phyloP scores from a whole-genome alignment of 768 basidiomycete species.

The Phallus indusiatus region DNA sequence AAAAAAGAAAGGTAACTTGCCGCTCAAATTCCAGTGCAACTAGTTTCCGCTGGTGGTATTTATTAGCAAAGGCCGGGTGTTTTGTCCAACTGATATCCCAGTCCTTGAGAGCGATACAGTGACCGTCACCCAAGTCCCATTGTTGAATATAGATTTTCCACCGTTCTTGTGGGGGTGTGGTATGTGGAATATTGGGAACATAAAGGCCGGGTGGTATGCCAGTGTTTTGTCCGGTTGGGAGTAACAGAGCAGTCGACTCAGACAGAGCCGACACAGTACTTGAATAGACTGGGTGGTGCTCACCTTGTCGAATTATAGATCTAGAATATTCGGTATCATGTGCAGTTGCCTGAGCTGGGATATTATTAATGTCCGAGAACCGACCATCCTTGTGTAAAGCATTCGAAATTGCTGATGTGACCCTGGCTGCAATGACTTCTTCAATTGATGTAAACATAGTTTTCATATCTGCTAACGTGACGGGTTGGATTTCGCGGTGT shows the following conservation, averaged over 20 bases:
- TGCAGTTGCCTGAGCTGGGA: neutral
- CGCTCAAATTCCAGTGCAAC: constrained; percentile 2
- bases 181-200: neutral
- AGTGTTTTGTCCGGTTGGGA: neutral
- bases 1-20: neutral
- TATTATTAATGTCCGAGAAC: neutral
- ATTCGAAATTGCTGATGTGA: neutral
- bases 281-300: neutral
- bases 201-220: neutral
- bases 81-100: constrained; percentile 1
- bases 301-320: neutral
- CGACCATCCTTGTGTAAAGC: neutral
- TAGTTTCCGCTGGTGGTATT: constrained; percentile 1
- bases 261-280: neutral
- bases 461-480: neutral
- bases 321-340: neutral
- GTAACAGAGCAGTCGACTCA: neutral
- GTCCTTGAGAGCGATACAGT: neutral
- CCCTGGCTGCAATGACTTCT: neutral
- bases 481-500: neutral
- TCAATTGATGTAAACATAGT: neutral
- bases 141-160: neutral
- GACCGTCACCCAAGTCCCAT: neutral
- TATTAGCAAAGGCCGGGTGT: neutral
- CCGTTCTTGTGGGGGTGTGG: neutral